phyloP scores from a whole-genome alignment of 1,284 basidiomycete genomes.

The Melampsora abietis-canadensis region DNA sequence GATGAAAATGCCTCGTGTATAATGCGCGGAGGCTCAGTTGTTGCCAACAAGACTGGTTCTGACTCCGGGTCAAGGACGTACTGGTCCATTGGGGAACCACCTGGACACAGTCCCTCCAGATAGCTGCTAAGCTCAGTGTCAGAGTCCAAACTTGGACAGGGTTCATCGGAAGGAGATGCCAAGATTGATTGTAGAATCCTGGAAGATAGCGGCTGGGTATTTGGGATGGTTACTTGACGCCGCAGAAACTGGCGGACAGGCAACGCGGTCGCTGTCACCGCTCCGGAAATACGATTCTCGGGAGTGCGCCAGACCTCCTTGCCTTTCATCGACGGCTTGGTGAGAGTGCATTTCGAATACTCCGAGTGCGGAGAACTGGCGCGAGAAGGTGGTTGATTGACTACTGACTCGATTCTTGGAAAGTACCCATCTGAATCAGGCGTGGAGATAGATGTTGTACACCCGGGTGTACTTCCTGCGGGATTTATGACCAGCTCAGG shows the following conservation, averaged over 20 bases:
- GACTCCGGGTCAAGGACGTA: too few species aligned
- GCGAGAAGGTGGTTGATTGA: background rate
- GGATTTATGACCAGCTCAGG: background rate
- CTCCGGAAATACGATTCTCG: conserved; percentile 5
- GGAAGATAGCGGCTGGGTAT: conserved; percentile 24
- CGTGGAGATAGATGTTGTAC: background rate
- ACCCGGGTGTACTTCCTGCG: background rate
- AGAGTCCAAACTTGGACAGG: too few species aligned
- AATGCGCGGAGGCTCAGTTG: too few species aligned
- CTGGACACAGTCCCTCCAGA: too few species aligned
- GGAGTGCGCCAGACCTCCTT: conserved; percentile 2
- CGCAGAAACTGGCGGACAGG: conserved; percentile 7
- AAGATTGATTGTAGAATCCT: conserved; percentile 31
- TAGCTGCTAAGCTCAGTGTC: too few species aligned
- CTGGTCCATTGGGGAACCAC: too few species aligned
- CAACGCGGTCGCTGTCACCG: conserved; percentile 15
- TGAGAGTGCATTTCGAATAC: background rate
- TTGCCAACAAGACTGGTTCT: too few species aligned
- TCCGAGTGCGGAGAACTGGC: background rate
- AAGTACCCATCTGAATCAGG: background rate
- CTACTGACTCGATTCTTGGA: background rate
- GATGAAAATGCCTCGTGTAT: too few species aligned
- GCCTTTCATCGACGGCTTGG: background rate
- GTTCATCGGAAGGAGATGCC: background rate
- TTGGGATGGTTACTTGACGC: conserved; percentile 13